A percentile compares a stretch with the other conserved stretches of the same genome.
Conservation (phyloP, 23 red algal genomes). For the Pyropia yezoensis region DNA sequence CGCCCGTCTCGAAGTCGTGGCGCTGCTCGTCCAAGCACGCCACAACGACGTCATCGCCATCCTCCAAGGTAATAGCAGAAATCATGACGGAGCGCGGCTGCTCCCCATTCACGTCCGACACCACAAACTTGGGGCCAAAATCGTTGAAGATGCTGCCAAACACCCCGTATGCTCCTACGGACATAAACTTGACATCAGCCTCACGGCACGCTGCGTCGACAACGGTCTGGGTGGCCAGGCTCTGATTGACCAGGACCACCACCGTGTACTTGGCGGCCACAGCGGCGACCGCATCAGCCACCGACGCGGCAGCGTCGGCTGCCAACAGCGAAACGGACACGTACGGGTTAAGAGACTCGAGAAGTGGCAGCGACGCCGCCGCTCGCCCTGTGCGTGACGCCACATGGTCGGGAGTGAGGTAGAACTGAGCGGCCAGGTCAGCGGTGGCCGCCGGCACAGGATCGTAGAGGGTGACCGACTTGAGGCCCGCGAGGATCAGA, state of each 20-base stretch:
- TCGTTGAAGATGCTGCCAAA: slow-evolving; percentile 89
- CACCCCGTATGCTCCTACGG: slow-evolving; percentile 58
- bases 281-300: slow-evolving; percentile 23
- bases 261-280: slow-evolving; percentile 36
- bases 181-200: slow-evolving; percentile 58
- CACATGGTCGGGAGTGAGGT: slow-evolving; percentile 31
- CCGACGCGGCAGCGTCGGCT: slow-evolving; percentile 13
- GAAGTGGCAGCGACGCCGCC: slow-evolving; percentile 29
- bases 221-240: slow-evolving; percentile 22
- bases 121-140: slow-evolving; percentile 70
- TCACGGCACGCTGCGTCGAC: slow-evolving; percentile 56
- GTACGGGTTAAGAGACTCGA: slow-evolving; percentile 79
- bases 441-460: slow-evolving; percentile 14
- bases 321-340: slow-evolving; percentile 41
- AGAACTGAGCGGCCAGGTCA: slow-evolving; percentile 93
- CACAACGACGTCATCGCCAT: slow-evolving; percentile 31
- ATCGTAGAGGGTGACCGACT: slow-evolving; percentile 75
- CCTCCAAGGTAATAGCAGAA: slow-evolving; percentile 63
- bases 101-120: slow-evolving; percentile 84
- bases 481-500: slow-evolving; percentile 83
- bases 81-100: slow-evolving; percentile 62
- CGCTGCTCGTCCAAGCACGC: slow-evolving; percentile 93
- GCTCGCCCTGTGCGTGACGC: slow-evolving; percentile 26
- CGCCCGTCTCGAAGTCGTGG: slow-evolving; percentile 94
- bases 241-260: slow-evolving; percentile 84